Evolutionary conservation across 805 yeast genomes (phyloP).

Genomic region (Metschnikowia corniflorae): DNA sequence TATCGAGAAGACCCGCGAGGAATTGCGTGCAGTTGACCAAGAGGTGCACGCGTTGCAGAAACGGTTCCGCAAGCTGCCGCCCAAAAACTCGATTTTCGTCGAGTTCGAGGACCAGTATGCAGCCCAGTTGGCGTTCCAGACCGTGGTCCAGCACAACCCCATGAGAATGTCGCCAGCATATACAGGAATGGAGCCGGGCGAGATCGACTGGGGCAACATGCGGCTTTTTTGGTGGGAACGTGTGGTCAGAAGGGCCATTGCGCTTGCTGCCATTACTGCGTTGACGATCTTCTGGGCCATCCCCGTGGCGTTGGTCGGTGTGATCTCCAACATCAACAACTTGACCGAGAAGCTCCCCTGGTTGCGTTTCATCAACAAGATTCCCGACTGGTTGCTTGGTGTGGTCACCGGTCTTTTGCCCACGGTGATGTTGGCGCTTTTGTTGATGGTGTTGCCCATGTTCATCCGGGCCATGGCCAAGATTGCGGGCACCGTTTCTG

Average conservation of each 20-base stretch:
- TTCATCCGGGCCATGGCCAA: conserved; percentile 62
- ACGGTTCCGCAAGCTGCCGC: conserved; percentile 43
- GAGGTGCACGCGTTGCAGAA: conserved; percentile 57
- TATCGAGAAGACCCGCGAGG: conserved; percentile 52
- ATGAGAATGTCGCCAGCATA: conserved; percentile 56
- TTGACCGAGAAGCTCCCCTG: conserved; percentile 51
- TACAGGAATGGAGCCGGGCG: conserved; percentile 61
- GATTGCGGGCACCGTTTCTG: conserved; percentile 54
- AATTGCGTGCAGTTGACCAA: conserved; percentile 52
- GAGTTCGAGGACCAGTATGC: conserved; percentile 73
- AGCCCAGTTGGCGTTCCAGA: conserved; percentile 71
- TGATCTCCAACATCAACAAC: conserved; percentile 63
- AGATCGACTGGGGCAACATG: conserved; percentile 69
- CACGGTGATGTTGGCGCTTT: conserved; percentile 57
- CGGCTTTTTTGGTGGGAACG: conserved; percentile 81
- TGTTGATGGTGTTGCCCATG: conserved; percentile 65
- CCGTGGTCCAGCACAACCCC: conserved; percentile 62
- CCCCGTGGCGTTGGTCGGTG: conserved; percentile 77
- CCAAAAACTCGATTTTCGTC: conserved; percentile 78
- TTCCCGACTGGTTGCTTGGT: conserved; percentile 57
- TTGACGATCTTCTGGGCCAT: conserved; percentile 66
- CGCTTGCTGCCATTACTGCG: conserved; percentile 52
- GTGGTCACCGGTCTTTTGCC: conserved; percentile 67
- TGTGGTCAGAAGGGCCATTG: conserved; percentile 48
- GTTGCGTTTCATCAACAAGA: conserved; percentile 51